Evolutionary conservation across 2,329 filamentous ascomycete genomes (phyloP).

Genomic region (Bisporella sp.): DNA sequence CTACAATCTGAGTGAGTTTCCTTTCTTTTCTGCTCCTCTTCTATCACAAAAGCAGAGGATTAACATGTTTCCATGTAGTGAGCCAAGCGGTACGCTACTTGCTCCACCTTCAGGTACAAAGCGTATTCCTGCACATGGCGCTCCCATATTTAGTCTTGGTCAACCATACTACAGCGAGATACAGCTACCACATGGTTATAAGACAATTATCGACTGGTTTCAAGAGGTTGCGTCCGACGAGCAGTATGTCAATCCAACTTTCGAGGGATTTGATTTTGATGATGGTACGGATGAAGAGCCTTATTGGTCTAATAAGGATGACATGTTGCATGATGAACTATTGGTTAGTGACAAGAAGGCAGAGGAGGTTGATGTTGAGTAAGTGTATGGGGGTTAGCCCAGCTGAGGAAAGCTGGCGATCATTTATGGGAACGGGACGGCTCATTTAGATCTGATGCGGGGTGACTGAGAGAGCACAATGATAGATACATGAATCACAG

Average conservation of each 20-base stretch:
- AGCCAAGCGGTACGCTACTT: slow-evolving; percentile 46
- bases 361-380: no score
- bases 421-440: no score
- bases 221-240: slow-evolving; percentile 44
- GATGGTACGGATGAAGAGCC: slow-evolving; percentile 7
- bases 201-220: slow-evolving; percentile 53
- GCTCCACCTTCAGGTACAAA: slow-evolving; percentile 38
- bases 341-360: no score
- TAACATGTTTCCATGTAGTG: slow-evolving; percentile 32
- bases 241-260: slow-evolving; percentile 30
- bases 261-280: slow-evolving; percentile 11
- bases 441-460: no score
- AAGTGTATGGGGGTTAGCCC: no score
- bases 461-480: no score
- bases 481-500: no score
- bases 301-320: no score
- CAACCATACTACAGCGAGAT: slow-evolving; percentile 51
- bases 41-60: no score
- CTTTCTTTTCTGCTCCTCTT: no score
- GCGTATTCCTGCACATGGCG: slow-evolving; percentile 41
- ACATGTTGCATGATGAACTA: no score
- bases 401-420: no score
- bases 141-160: slow-evolving; percentile 64
- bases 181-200: slow-evolving; percentile 50
- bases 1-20: background rate